These are phyloP conservation scores for Anisodus tanguticus DNA, from an alignment of 257 asterid species.

Conservation along the genomic window DNA sequence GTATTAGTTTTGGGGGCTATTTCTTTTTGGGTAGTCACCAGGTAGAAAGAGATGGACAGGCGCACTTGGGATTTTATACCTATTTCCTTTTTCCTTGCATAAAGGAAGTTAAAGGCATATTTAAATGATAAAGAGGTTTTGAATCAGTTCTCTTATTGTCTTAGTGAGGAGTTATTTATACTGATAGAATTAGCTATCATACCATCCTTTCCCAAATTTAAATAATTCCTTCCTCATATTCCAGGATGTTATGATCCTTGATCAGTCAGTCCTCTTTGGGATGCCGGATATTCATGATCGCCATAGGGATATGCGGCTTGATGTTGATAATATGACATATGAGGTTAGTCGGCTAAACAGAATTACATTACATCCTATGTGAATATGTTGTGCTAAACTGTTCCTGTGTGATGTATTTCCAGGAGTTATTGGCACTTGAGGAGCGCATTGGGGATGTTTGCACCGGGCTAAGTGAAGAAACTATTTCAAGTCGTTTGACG, in stretches of 20 bases:
- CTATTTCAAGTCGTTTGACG: slow-evolving; percentile 42
- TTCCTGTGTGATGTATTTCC: slow-evolving; percentile 15
- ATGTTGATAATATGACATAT: slow-evolving; percentile 58
- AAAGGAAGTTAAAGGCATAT: background rate
- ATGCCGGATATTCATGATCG: slow-evolving; percentile 47
- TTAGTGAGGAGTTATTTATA: background rate
- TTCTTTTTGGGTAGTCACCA: background rate
- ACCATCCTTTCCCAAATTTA: slow-evolving; percentile 3
- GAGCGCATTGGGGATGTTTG: slow-evolving; percentile 55
- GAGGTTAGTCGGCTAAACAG: slow-evolving; percentile 37
- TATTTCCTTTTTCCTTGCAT: background rate
- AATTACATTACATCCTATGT: background rate
- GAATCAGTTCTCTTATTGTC: background rate
- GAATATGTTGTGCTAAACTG: background rate
- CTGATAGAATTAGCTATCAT: background rate
- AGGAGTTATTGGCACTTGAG: slow-evolving; percentile 55
- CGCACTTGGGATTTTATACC: background rate
- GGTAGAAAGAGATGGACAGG: background rate
- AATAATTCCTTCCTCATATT: background rate
- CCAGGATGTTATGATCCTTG: slow-evolving; percentile 57
- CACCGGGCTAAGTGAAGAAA: slow-evolving; percentile 50
- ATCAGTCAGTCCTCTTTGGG: slow-evolving; percentile 49
- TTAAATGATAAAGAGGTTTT: background rate
- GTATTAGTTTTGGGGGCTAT: background rate
- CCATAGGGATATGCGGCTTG: slow-evolving; percentile 63